These are phyloP conservation scores for Poterioochromonas sp. DNA, from an alignment of 352 stramenopile species.

Conservation along the genomic window DNA sequence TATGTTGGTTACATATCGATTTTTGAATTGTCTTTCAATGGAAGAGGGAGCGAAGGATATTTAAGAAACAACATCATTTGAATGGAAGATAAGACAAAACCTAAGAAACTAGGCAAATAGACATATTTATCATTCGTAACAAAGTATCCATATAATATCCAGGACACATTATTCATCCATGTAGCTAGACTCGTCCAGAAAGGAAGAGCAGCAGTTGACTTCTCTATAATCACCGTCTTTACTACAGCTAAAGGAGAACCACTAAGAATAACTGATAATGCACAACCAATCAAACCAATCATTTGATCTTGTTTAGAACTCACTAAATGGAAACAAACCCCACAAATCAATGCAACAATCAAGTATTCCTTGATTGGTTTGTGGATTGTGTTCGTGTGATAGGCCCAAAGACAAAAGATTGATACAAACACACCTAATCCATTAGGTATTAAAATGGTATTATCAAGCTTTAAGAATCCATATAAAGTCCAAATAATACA, in stretches of 20 bases:
- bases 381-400: not conserved
- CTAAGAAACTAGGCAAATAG: not conserved
- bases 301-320: not conserved
- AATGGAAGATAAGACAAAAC: not conserved
- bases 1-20: no score
- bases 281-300: not conserved
- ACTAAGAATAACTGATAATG: not conserved
- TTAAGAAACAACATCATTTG: not conserved
- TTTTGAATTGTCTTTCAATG: no score
- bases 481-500: constrained; percentile 22
- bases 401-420: not conserved
- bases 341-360: not conserved
- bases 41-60: no score
- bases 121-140: not conserved
- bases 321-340: no score
- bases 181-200: constrained; percentile 2
- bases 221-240: not conserved
- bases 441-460: not conserved
- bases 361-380: not conserved
- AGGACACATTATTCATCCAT: not conserved
- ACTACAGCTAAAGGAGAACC: constrained; percentile 6
- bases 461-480: not conserved
- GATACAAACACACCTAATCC: not conserved
- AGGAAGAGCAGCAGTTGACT: not conserved
- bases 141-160: not conserved